Base-by-base conservation (phyloP, 352 stramenopile species). In the Plasmopara muralis region DNA sequence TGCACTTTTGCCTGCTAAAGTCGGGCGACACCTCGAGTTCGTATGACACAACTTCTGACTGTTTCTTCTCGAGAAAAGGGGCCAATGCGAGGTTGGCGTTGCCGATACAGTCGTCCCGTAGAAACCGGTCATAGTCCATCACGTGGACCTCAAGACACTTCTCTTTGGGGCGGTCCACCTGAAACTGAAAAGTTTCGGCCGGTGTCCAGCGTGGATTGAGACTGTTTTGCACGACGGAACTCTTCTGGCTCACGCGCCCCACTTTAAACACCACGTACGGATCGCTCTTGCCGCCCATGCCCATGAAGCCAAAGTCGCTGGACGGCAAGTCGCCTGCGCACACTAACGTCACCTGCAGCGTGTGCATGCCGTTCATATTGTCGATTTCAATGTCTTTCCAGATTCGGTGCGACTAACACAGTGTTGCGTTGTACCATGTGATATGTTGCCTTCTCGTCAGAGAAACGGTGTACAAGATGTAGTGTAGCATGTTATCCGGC, bases 281-380 rank as follows among this genome's bases (percentile, higher is more conserved):
- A 63, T 88, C 77, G 52, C 74, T 86, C 60, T 88, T 86, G 54
- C 77, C 77, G 43, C 74, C 77, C 14, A 88, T 77, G 15, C 72
- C 75, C 61, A 86, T 70, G 59, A 87, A 81, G 18, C 70, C 68
- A 16, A 83, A 84, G 57, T 87, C 76, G 43, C 70, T 79, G 33
- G 70, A 66, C 10, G 71, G 60, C 33, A 87, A 52, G 56, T 87
- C 72, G 41, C 57, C 59, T 28, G 73, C 73, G 28, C 66, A 56
- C 47, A 74, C 50, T 35, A 87, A 58, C 64, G 68, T 77, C 60
- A 87, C 72, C 46, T 79, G 69, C 34, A 87, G 58, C 52, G 71
- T 78, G 48, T 77, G 68, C 70, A 83, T 80, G 33, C 29, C 59
- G 42, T 60, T 71, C 57, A 70, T 70, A 37, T 8, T 33, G 20